These are phyloP conservation scores for Chrysoporthe austroafricana DNA, from an alignment of 2,329 filamentous ascomycete species.

Conservation along the genomic window DNA sequence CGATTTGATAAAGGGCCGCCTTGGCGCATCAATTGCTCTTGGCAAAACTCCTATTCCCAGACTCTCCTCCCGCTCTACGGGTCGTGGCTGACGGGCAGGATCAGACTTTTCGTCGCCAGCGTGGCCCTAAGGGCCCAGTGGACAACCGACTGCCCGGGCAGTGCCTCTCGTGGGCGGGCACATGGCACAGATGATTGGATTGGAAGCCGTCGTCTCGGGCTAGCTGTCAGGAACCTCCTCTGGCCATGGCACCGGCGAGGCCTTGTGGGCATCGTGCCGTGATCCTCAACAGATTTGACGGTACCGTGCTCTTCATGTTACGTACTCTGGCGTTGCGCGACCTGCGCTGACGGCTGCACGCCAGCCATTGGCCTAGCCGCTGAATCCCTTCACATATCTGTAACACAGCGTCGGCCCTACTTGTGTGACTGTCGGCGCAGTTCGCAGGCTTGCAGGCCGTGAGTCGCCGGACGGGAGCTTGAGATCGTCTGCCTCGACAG, in stretches of 20 bases:
- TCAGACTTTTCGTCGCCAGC: constrained; percentile 8
- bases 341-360: neutral
- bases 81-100: neutral
- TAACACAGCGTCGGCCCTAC: neutral
- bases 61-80: neutral
- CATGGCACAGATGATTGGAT: constrained; percentile 21
- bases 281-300: no score
- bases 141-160: neutral
- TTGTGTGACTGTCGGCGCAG: neutral
- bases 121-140: neutral
- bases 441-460: no score
- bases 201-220: constrained; percentile 7
- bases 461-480: neutral
- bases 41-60: neutral
- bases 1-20: constrained; percentile 4
- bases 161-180: neutral
- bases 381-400: neutral
- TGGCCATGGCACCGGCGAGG: neutral
- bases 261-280: neutral
- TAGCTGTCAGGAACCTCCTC: neutral
- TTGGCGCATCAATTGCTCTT: constrained; percentile 15
- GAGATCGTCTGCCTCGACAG: neutral
- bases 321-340: neutral
- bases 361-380: neutral
- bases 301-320: neutral